Base-by-base conservation (phyloP, 495 filamentous ascomycete genomes). In the Echria macrotheca region DNA sequence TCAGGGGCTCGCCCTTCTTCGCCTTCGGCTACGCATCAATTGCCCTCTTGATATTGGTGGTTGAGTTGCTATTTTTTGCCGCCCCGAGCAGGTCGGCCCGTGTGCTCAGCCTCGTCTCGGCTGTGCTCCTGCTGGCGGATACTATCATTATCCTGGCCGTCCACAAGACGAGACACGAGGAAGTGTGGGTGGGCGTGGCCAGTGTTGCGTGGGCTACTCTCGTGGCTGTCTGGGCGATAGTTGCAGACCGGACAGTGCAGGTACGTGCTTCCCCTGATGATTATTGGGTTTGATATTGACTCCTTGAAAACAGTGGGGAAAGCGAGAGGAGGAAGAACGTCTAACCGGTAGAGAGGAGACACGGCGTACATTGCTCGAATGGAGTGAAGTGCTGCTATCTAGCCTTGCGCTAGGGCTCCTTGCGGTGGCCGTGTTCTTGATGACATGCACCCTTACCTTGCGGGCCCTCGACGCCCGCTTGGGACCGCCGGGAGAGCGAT, bases 261-360 rank as follows among this genome's bases (percentile, higher is more conserved):
- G 46, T 50, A 21, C 3, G 51, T 54, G 4, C 8, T 5, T n/a
- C 18, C 4, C 12, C 6, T n/a, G 11, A n/a, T 24, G n/a, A 35
- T 29, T 32, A 4, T 7, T 18, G 41, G 3, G 17, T 5, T 24
- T 6, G 23, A 18, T n/a, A 15, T 17, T 29, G 44, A 17, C 36
- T 17, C 9, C 21, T 26, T 14, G 21, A 17, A 28, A 15, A 4
- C 43, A 83, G 43, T 94, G 89, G 82, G 93, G 91, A 19, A 96
- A 96, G 65, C 71, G 69, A 0, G 87, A 95, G 53, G 93, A 98
- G 60, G 93, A 98, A 66, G 84, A 94, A 57, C 79, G 93, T 12
- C 72, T 98, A 10, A 98, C 93, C 1, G 93, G 93, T 22, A 83
- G 89, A n/a, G 75, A 80, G 12, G 91, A 96, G 67, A 90, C 83